A percentile compares a stretch with the other conserved stretches of the same genome.
phyloP scores from a whole-genome alignment of 2,329 filamentous ascomycete species.

The Huntiella bhutanensis region DNA sequence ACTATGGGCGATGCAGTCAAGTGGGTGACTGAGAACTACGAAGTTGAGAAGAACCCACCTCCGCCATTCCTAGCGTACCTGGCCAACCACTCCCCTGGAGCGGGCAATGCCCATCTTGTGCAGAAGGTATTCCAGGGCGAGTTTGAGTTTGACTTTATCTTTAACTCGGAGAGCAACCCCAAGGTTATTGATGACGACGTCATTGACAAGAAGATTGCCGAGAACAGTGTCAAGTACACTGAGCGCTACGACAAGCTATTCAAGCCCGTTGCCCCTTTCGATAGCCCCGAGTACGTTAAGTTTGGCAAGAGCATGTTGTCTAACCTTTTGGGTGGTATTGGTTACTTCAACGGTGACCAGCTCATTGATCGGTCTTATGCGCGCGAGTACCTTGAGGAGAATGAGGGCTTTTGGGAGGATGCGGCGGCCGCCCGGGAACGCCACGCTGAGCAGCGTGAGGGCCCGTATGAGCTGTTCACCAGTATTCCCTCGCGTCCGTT shows the following conservation, averaged over 20 bases:
- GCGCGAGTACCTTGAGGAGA: constrained; percentile 85
- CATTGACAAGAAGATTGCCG: constrained; percentile 50
- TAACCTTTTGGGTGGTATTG: constrained; percentile 82
- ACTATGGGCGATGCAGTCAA: constrained; percentile 33
- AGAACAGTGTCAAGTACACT: constrained; percentile 48
- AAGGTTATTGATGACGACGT: constrained; percentile 38
- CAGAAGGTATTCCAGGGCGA: constrained; percentile 81
- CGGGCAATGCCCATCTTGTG: constrained; percentile 68
- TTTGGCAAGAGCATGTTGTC: constrained; percentile 88
- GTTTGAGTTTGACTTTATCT: constrained; percentile 88
- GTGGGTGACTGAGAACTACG: constrained; percentile 28
- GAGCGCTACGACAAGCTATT: constrained; percentile 54
- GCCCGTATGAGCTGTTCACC: constrained; percentile 76
- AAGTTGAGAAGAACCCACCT: constrained; percentile 49
- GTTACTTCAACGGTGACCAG: constrained; percentile 82
- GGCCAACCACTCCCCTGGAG: constrained; percentile 45
- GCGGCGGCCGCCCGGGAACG: constrained; percentile 59
- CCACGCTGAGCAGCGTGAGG: constrained; percentile 51
- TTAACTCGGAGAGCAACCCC: constrained; percentile 47
- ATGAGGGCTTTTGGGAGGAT: constrained; percentile 90
- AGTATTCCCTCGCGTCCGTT: constrained; percentile 84
- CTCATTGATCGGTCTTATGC: constrained; percentile 81
- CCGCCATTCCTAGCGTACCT: constrained; percentile 76
- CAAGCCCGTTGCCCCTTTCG: constrained; percentile 57
- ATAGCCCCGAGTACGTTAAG: constrained; percentile 47